Conservation (phyloP, 192 early-diverging fungal genomes). For the Linderina pennispora region DNA sequence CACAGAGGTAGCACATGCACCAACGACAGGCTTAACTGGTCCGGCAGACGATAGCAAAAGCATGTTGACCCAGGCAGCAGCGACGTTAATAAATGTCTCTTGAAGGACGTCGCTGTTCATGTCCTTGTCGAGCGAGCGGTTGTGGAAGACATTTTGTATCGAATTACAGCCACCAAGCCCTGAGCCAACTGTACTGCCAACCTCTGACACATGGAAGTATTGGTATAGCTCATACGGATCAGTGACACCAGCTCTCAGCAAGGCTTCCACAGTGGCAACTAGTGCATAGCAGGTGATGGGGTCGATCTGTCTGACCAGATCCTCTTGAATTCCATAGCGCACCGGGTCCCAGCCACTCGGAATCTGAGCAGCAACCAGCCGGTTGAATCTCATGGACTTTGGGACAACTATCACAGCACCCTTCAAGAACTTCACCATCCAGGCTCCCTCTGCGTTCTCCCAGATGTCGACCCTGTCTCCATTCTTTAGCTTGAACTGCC, state of each 20-base stretch:
- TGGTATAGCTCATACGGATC: conserved; percentile 96
- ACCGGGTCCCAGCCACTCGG: conserved; percentile 91
- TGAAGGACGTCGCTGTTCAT: conserved; percentile 90
- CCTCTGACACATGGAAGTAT: conserved; percentile 88
- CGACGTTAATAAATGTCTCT: conserved; percentile 94
- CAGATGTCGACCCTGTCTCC: conserved; percentile 63
- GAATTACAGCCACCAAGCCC: conserved; percentile 82
- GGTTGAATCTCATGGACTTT: conserved; percentile 89
- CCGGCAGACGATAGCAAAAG: conserved; percentile 87
- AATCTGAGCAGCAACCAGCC: conserved; percentile 82
- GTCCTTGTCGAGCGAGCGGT: conserved; percentile 73
- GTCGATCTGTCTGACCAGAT: conserved; percentile 85
- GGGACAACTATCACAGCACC: conserved; percentile 84
- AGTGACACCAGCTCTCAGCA: conserved; percentile 84
- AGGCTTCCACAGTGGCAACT: conserved; percentile 86
- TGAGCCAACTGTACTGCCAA: conserved; percentile 83
- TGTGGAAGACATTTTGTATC: conserved; percentile 68
- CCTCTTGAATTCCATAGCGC: conserved; percentile 86
- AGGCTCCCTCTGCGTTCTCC: conserved; percentile 47
- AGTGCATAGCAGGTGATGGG: conserved; percentile 83
- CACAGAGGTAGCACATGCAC: conserved; percentile 89
- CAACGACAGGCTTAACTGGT: conserved; percentile 73
- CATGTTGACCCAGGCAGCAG: conserved; percentile 96
- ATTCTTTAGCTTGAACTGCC: conserved; percentile 78
- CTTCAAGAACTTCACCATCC: conserved; percentile 74